phyloP scores from a whole-genome alignment of 2,329 filamentous ascomycete genomes.

The Aspergillus arachidicola region DNA sequence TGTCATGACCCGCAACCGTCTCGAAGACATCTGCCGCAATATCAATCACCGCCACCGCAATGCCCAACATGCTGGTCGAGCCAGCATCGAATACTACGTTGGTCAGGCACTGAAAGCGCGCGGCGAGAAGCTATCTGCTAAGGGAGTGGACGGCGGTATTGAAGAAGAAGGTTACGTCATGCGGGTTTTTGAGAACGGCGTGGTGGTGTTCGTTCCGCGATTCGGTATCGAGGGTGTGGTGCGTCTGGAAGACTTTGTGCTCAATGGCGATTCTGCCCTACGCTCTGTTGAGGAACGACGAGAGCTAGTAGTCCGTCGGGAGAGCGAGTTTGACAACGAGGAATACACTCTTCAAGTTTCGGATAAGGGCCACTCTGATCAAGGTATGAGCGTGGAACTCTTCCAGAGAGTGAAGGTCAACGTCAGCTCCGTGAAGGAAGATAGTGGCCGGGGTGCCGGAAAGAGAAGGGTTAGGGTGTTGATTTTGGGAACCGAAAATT shows the following conservation, averaged over 20 bases:
- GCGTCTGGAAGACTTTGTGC: constrained; percentile 77
- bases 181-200: constrained; percentile 95
- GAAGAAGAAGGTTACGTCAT: constrained; percentile 95
- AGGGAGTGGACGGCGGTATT: constrained; percentile 45
- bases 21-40: constrained; percentile 95
- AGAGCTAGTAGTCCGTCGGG: constrained; percentile 54
- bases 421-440: constrained; percentile 91
- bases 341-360: constrained; percentile 72
- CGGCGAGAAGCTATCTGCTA: constrained; percentile 48
- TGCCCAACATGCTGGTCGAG: constrained; percentile 90
- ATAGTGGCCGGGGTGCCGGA: constrained; percentile 71
- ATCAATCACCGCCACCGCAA: constrained; percentile 98
- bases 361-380: constrained; percentile 50
- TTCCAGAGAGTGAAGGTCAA: constrained; percentile 90
- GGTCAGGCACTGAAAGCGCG: constrained; percentile 87
- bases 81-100: constrained; percentile 96
- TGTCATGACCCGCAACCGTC: constrained; percentile 76
- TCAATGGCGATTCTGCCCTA: constrained; percentile 57
- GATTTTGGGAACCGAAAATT: constrained; percentile 35
- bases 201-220: constrained; percentile 91
- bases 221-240: constrained; percentile 96
- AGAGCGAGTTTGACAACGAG: constrained; percentile 82
- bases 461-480: constrained; percentile 69
- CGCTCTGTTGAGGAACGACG: constrained; percentile 35
- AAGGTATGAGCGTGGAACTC: constrained; percentile 66